Evolutionary conservation across 2,329 filamentous ascomycete species (phyloP), one percentile per base, ranked within the genome.

Genomic region (Dryadomyces quercus-mongolicae): DNA sequence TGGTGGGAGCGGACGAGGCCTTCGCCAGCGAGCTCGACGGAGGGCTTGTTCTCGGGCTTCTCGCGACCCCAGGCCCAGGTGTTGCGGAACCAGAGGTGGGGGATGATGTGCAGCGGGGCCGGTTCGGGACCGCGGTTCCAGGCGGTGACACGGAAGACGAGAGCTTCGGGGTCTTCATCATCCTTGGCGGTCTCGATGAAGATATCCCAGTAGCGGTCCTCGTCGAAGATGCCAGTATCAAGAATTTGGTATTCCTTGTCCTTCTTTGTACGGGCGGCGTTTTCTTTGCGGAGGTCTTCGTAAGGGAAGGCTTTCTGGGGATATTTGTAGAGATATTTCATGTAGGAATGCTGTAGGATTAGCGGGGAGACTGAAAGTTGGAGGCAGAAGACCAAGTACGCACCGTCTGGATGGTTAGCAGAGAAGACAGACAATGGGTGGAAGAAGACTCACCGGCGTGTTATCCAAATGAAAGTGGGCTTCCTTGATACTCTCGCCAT

Each of bases 281-380:
- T 97, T 65, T 94, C 88, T 59, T 88, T 75, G 60, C 94, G 73
- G 49, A 97, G 75, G 60, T 95, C 83, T 68, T 96, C 78, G 73
- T 97, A 97, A 2, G 92, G 93, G 64, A 97, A 97, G 59, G 85
- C 82, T 63, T 79, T 80, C 70, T 97, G 92, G 0, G 93, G 93
- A 63, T 96, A 94, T 70, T 97, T 97, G 80, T 97, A 97, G 61
- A 97, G 84, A 65, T 84, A 94, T 70, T 97, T 97, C 92, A 97
- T 97, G 74, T 97, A 97, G 31, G 92, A 95, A 70, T 96, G 91
- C 87, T 91, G 49, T n/a, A 2, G 40, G 40, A 3, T 52, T 12
- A 13, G 16, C 18, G n/a, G 50, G 31, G 20, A n/a, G 21, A 10
- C 20, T 3, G 18, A 13, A 18, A 44, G 21, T 3, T 4, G 7